Base-by-base conservation (phyloP, 1,284 basidiomycete genomes). In the Schizophyllum commune region DNA sequence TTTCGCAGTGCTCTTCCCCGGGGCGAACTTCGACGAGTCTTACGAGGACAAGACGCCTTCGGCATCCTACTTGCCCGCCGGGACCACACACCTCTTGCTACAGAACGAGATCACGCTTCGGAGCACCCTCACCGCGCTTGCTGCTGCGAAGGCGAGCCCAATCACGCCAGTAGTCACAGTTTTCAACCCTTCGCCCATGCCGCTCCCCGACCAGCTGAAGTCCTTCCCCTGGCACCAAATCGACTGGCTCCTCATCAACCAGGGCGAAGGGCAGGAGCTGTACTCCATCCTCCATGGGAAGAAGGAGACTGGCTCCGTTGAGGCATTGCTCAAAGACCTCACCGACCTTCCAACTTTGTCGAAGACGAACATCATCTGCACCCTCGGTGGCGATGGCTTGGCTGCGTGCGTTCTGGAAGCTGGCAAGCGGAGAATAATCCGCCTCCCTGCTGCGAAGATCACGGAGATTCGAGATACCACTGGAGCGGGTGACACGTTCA, bases 401-500 rank as follows among this genome's bases (percentile, higher is more conserved):
- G 56, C 82, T 0, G 79, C 76, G 7, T 73, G 27, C 61, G 67
- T 54, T 67, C 72, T 52, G 67, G 69, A 60, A 58, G 63, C 39
- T 65, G 63, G 1, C 59, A 64, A 17, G 61, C 63, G 4, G 62
- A 57, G 15, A 61, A 70, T 9, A 62, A 68, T 83, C 17, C 74
- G 76, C 59, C 62, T 82, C 15, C 81, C 81, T 1, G 81, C 82
- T 1, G 76, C 77, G 1, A 69, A 70, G 56, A 67, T 84, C 11
- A 62, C 72, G 27, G 66, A 65, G 0, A 73, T 77, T 2, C 68
- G 72, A 11, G 83, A 85, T 66, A 84, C 83, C 0, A 85, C 83
- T 0, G 83, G 83, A 7, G 83, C 83, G 1, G 83, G 83, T 0
- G 83, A 85, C 65, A 83, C 82, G 62, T 84, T 84, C 66, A 77